Conservation (phyloP, 345 rosid species). For the Hirschfeldia incana region DNA sequence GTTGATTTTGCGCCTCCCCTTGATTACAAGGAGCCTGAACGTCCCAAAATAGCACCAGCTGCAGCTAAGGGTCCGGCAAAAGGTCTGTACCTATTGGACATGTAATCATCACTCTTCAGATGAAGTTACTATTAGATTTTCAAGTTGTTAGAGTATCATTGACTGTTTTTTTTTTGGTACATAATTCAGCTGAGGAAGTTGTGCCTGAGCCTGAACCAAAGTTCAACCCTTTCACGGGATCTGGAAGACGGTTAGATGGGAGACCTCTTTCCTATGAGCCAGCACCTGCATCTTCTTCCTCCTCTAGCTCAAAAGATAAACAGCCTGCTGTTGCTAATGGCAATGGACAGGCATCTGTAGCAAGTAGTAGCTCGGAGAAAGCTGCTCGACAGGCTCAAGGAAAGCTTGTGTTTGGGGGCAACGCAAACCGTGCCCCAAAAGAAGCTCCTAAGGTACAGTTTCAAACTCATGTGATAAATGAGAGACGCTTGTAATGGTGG, state of each 20-base stretch:
- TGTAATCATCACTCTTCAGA: background rate
- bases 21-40: constrained; percentile 97
- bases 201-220: constrained; percentile 61
- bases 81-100: constrained; percentile 45
- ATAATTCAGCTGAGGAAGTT: constrained; percentile 61
- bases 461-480: background rate
- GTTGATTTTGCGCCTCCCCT: constrained; percentile 99
- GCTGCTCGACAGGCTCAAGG: constrained; percentile 67
- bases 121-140: background rate
- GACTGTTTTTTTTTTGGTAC: background rate
- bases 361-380: constrained; percentile 56
- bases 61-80: constrained; percentile 54
- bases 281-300: constrained; percentile 42
- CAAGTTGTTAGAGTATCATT: constrained; percentile 1
- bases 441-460: constrained; percentile 57
- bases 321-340: constrained; percentile 54
- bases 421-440: constrained; percentile 51
- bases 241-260: constrained; percentile 87
- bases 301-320: constrained; percentile 49
- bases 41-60: constrained; percentile 46
- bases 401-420: constrained; percentile 88
- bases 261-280: constrained; percentile 59
- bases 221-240: constrained; percentile 84
- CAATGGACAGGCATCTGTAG: constrained; percentile 44
- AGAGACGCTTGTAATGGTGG: background rate